Base-by-base conservation (phyloP, 371 early-diverging fungal species). In the Syncephalastrum racemosum region DNA sequence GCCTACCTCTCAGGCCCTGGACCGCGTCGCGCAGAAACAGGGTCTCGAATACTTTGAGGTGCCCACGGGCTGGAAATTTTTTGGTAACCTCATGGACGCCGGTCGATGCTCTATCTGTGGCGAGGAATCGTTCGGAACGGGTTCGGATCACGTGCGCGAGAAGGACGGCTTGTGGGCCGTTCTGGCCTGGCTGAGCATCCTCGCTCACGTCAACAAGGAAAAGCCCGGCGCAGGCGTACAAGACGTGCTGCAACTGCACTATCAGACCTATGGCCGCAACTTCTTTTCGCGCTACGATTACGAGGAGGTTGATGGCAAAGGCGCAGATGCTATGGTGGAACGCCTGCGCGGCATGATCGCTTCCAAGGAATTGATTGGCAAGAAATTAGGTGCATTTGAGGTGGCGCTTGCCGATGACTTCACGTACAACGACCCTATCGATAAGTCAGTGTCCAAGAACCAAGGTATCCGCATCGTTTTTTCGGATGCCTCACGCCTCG, bases 131-230 rank as follows among this genome's bases (percentile, higher is more conserved):
- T 98, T 98, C 70, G 98, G 98, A 59, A 97, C 97, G 8, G 98
- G 98, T 43, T 93, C 94, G 0, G 95, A 97, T 69, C 98, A 97
- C 62, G 94, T 98, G 54, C 92, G 98, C 47, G 98, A 98, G 69
- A 98, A 98, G 84, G 98, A 98, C 77, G 98, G 98, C 46, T 67
- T 98, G 46, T 98, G 98, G 98, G 98, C 98, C 44, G 75, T 97
- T 42, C 71, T 97, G 50, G 96, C 96, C 8, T 96, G 97, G 97
- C 82, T 97, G 45, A 91, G 92, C 68, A 95, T 98, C 57, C 69
- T 97, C 51, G 97, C 97, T 20, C 64, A 83, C 44, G 89, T 73
- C 46, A 89, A 88, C 71, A 73, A 81, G 63, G 72, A 71, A 39
- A 70, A 77, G 22, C 72, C 76, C 15, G 70, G 80, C 22, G 58